A percentile compares a stretch with the other conserved stretches of the same genome.
phyloP scores from a whole-genome alignment of 2,329 filamentous ascomycete species.

The Periconia digitata region DNA sequence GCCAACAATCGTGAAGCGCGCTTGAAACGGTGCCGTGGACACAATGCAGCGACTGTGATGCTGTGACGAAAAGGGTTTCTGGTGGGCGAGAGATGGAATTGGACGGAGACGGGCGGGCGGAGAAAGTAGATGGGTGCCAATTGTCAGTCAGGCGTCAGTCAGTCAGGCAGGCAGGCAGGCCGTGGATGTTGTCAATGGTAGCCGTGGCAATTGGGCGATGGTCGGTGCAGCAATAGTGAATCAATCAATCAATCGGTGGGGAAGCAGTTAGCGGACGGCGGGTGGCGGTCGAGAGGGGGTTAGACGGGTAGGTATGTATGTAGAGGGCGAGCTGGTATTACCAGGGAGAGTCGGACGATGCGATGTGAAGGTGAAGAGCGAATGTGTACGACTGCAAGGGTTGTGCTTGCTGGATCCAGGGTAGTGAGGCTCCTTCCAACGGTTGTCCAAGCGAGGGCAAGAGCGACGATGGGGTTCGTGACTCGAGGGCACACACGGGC shows the following conservation, averaged over 20 bases:
- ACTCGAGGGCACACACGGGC: neutral
- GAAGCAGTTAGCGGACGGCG: constrained; percentile 7
- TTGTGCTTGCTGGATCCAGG: constrained; percentile 27
- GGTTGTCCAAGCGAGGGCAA: constrained; percentile 29
- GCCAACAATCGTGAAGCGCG: constrained; percentile 19
- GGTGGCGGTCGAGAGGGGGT: constrained; percentile 3
- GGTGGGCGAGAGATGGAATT: constrained; percentile 18
- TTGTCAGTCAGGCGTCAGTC: neutral
- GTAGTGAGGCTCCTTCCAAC: constrained; percentile 28
- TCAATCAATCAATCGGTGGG: constrained; percentile 1
- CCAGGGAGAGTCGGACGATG: neutral
- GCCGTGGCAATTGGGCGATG: neutral
- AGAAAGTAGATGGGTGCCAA: neutral
- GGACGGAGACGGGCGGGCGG: neutral
- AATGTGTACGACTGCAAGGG: constrained; percentile 30
- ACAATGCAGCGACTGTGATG: constrained; percentile 13
- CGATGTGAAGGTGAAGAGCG: constrained; percentile 13
- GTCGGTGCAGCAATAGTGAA: too few species aligned
- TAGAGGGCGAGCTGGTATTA: neutral
- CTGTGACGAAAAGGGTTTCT: constrained; percentile 29
- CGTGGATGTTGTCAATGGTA: neutral
- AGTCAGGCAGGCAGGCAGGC: neutral
- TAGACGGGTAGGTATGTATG: neutral
- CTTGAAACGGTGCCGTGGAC: constrained; percentile 25
- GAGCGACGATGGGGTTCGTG: constrained; percentile 4